A percentile compares a stretch with the other conserved stretches of the same genome.
Conservation (phyloP, 495 filamentous ascomycete genomes). For the Podospora comata region DNA sequence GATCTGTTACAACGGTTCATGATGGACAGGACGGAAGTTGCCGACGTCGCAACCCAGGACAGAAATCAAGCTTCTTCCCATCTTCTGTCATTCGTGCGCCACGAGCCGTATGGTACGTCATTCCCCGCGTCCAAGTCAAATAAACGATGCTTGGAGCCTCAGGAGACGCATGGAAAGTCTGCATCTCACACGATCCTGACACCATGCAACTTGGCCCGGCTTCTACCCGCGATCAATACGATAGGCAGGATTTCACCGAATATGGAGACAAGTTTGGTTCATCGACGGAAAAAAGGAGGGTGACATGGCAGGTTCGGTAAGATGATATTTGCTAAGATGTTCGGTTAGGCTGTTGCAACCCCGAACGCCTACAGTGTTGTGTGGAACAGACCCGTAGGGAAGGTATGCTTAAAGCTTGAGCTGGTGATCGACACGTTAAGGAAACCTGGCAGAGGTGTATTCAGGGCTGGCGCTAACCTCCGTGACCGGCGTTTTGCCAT, state of each 20-base stretch:
- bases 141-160: neutral
- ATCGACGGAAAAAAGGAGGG: neutral
- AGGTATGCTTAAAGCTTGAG: neutral
- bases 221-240: neutral
- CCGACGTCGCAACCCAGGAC: neutral
- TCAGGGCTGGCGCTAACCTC: neutral
- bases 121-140: neutral
- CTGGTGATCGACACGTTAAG: neutral
- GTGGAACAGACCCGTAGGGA: neutral
- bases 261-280: neutral
- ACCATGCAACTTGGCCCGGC: neutral
- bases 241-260: neutral
- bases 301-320: conserved; percentile 1
- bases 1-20: neutral
- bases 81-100: neutral
- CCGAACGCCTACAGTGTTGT: neutral
- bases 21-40: neutral
- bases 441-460: neutral
- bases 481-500: neutral
- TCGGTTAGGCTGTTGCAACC: neutral
- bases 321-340: conserved; percentile 1
- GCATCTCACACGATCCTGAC: neutral
- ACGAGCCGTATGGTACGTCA: neutral
- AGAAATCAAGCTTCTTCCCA: neutral
- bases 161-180: neutral